phyloP scores from a whole-genome alignment of 441 rosid species.

The Erodium trifolium region DNA sequence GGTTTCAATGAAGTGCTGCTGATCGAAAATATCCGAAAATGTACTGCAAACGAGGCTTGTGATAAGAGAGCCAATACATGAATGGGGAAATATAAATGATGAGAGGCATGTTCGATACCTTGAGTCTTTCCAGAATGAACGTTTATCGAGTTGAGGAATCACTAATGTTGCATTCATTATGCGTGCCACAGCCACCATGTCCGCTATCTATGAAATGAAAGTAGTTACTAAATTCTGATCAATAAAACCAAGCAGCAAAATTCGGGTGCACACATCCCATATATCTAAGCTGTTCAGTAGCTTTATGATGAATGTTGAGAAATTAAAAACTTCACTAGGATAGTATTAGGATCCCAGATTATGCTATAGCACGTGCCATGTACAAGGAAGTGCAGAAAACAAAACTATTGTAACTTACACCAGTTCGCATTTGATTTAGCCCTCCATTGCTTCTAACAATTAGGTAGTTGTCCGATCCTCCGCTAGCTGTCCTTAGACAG shows the following conservation, averaged over 20 bases:
- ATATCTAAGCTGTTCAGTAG: neutral
- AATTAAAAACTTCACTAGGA: no score
- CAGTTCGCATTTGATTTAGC: conserved; percentile 92
- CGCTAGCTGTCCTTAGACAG: conserved; percentile 36
- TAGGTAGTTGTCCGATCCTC: conserved; percentile 45
- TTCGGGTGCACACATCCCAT: neutral
- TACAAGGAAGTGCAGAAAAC: neutral
- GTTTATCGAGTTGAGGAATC: conserved; percentile 77
- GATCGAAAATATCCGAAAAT: conserved; percentile 80
- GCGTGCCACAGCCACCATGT: conserved; percentile 87
- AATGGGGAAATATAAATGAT: conserved; percentile 5
- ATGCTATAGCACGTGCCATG: neutral
- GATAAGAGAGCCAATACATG: conserved; percentile 9
- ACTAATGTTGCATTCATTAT: conserved; percentile 91
- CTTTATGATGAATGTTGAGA: no score
- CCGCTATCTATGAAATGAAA: conserved; percentile 51
- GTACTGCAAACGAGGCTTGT: conserved; percentile 35
- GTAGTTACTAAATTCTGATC: conserved; percentile 15
- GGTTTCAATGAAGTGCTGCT: conserved; percentile 52
- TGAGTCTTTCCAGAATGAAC: conserved; percentile 91
- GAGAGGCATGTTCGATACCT: conserved; percentile 36
- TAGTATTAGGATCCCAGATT: no score
- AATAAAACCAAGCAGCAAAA: neutral
- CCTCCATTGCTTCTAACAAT: conserved; percentile 96
- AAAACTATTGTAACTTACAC: conserved; percentile 47